Conservation (phyloP, 345 rosid species). For the Sonneratia caseolaris region DNA sequence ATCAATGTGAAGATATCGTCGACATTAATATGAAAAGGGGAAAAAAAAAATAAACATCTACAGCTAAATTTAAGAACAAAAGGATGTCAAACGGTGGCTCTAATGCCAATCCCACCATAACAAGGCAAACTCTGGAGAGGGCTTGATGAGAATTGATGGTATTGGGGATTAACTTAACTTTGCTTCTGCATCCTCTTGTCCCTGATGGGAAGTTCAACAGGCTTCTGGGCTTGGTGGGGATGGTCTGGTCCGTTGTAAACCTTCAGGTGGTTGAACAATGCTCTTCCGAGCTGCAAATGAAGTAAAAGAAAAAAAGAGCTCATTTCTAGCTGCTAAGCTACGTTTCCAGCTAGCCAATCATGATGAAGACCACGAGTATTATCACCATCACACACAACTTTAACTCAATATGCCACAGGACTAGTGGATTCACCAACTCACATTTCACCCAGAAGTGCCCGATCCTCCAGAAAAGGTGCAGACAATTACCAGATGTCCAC, state of each 20-base stretch:
- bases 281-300: slow-evolving; percentile 75
- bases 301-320: neutral
- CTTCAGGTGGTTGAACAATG: slow-evolving; percentile 84
- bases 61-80: slow-evolving; percentile 3
- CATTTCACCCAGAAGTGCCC: too few relatives aligned
- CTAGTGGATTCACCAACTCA: too few relatives aligned
- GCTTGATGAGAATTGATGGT: neutral
- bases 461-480: too few relatives aligned
- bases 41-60: neutral
- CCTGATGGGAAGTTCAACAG: slow-evolving; percentile 68
- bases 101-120: neutral
- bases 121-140: neutral
- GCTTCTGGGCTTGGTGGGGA: slow-evolving; percentile 90
- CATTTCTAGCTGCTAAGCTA: neutral
- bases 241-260: slow-evolving; percentile 91
- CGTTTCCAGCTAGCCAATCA: too few relatives aligned
- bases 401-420: too few relatives aligned
- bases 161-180: slow-evolving; percentile 19
- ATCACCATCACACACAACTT: too few relatives aligned
- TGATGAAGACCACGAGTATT: too few relatives aligned
- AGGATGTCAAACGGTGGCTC: neutral
- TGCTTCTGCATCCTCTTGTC: slow-evolving; percentile 76
- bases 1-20: neutral
- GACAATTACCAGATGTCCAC: too few relatives aligned
- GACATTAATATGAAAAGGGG: too few relatives aligned